Evolutionary conservation across 257 asterid species (phyloP).

Genomic region (Agastache rugosa): DNA sequence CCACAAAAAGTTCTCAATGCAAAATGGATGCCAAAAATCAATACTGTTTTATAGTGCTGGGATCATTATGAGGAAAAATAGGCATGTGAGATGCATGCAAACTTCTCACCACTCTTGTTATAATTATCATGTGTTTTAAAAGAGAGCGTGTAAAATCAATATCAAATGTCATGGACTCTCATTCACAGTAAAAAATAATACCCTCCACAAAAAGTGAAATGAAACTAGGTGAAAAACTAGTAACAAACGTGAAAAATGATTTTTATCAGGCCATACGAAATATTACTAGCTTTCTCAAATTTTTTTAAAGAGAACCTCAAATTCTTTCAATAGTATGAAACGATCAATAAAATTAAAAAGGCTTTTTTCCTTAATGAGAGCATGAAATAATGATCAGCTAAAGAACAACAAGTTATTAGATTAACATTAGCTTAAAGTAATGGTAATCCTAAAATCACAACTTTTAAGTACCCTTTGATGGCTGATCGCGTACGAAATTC

Average conservation of each 20-base stretch:
- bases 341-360: background rate
- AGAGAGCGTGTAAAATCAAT: constrained; percentile 13
- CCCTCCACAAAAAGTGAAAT: constrained; percentile 29
- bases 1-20: background rate
- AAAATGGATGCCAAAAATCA: constrained; percentile 25
- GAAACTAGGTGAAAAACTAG: constrained; percentile 26
- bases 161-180: constrained; percentile 15
- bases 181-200: constrained; percentile 26
- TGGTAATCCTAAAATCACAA: background rate
- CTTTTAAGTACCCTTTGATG: background rate
- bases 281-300: background rate
- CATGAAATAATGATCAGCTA: background rate
- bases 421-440: constrained; percentile 1
- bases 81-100: constrained; percentile 45
- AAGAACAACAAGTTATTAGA: background rate
- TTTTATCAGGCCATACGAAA: background rate
- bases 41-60: constrained; percentile 30
- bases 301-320: background rate
- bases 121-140: constrained; percentile 33
- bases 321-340: background rate
- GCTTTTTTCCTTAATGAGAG: background rate
- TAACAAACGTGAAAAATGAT: constrained; percentile 36
- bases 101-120: constrained; percentile 31
- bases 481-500: background rate
- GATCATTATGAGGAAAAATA: constrained; percentile 39